Evolutionary conservation across 495 filamentous ascomycete species (phyloP).

Genomic region (Annulohypoxylon maeteangense): DNA sequence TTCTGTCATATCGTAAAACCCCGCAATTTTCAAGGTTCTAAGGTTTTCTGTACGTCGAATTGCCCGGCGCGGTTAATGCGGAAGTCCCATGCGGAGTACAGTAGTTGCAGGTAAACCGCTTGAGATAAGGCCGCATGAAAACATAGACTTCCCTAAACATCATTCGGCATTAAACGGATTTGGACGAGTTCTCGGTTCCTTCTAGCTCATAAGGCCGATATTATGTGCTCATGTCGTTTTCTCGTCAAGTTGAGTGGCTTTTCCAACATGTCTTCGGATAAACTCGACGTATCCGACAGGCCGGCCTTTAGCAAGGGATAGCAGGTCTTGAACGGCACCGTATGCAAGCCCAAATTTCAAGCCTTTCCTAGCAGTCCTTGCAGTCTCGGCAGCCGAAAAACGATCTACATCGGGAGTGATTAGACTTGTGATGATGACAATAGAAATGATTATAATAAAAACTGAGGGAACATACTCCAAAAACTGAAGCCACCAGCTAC

Average conservation of each 20-base stretch:
- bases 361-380: slow-evolving; percentile 83
- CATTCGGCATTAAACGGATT: slow-evolving; percentile 12
- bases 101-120: background rate
- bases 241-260: slow-evolving; percentile 36
- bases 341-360: slow-evolving; percentile 80
- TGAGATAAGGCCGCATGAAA: slow-evolving; percentile 3
- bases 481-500: slow-evolving; percentile 87
- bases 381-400: slow-evolving; percentile 82
- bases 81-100: slow-evolving; percentile 16
- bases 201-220: slow-evolving; percentile 2
- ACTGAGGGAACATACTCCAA: slow-evolving; percentile 69
- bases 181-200: background rate
- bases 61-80: slow-evolving; percentile 15
- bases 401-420: slow-evolving; percentile 64
- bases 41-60: background rate
- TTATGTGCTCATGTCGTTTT: slow-evolving; percentile 23
- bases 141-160: background rate
- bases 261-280: slow-evolving; percentile 57
- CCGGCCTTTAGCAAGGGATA: slow-evolving; percentile 72
- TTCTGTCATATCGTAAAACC: slow-evolving; percentile 11
- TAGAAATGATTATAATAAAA: background rate
- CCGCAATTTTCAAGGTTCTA: slow-evolving; percentile 12
- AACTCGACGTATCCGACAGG: slow-evolving; percentile 78
- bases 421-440: background rate
- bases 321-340: slow-evolving; percentile 80